These are phyloP conservation scores for Solanum sitiens DNA, from an alignment of 257 asterid genomes.

Conservation along the genomic window DNA sequence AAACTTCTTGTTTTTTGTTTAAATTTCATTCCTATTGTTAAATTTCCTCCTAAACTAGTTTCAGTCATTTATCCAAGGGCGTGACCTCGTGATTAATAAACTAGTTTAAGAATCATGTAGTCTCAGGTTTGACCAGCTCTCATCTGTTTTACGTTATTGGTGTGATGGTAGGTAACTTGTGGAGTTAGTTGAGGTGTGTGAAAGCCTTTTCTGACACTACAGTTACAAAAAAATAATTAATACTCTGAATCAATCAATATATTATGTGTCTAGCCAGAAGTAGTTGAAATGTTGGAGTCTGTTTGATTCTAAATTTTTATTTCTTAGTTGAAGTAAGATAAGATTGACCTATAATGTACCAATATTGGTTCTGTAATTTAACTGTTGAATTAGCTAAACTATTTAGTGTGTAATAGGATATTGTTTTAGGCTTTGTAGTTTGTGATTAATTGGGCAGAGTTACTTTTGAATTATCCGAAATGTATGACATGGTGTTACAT, in stretches of 20 bases:
- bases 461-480: too few species aligned
- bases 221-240: too few species aligned
- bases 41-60: too few species aligned
- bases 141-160: neutral
- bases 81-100: too few species aligned
- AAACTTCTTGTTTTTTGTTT: too few species aligned
- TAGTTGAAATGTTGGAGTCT: neutral
- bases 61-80: too few species aligned
- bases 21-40: too few species aligned
- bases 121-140: too few species aligned
- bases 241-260: neutral
- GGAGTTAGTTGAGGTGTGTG: neutral
- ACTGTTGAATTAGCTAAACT: neutral
- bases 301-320: neutral
- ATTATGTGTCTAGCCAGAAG: neutral
- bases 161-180: too few species aligned
- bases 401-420: too few species aligned
- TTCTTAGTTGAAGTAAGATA: neutral
- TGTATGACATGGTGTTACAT: too few species aligned
- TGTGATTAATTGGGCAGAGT: neutral
- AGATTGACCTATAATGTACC: neutral
- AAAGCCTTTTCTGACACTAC: neutral
- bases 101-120: too few species aligned
- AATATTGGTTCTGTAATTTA: neutral
- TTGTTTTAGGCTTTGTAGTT: neutral